Percentiles rank a stretch among this genome's conserved stretches.
phyloP scores from a whole-genome alignment of 108 stramenopile species.

The Pseudonitzschia pungens region DNA sequence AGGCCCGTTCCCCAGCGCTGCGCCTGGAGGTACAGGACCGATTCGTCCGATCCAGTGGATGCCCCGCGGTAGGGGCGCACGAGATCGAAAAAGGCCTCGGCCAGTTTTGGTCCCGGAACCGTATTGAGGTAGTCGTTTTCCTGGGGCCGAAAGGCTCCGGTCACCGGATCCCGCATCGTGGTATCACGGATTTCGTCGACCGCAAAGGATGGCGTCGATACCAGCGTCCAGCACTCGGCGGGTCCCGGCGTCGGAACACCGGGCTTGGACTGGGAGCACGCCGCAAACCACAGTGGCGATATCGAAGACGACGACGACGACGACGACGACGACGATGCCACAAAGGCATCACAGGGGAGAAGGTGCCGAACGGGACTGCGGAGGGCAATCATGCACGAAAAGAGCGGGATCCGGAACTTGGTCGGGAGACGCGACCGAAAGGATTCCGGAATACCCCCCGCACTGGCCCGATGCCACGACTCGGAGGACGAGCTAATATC shows the following conservation, averaged over 20 bases:
- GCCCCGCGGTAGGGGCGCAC: conserved; percentile 15
- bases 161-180: conserved; percentile 61
- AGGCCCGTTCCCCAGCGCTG: conserved; percentile 63
- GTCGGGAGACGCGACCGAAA: conserved; percentile 32
- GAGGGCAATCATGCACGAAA: conserved; percentile 60
- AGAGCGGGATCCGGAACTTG: conserved; percentile 50
- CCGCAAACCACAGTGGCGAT: conserved; percentile 53
- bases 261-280: conserved; percentile 48
- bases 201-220: conserved; percentile 62
- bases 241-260: conserved; percentile 23
- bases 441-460: conserved; percentile 55
- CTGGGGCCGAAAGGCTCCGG: conserved; percentile 62
- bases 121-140: conserved; percentile 43
- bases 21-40: conserved; percentile 42
- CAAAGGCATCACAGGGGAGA: conserved; percentile 27
- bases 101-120: conserved; percentile 50
- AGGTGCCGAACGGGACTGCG: not conserved
- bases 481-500: conserved; percentile 52
- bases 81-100: conserved; percentile 35
- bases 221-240: conserved; percentile 62
- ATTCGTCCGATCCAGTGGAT: too few relatives aligned
- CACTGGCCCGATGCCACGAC: conserved; percentile 66
- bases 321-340: conserved; percentile 4
- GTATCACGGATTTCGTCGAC: conserved; percentile 45
- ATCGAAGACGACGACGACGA: not conserved